phyloP scores from a whole-genome alignment of 495 filamentous ascomycete species.

The Melanomma pulvis-pyrius region DNA sequence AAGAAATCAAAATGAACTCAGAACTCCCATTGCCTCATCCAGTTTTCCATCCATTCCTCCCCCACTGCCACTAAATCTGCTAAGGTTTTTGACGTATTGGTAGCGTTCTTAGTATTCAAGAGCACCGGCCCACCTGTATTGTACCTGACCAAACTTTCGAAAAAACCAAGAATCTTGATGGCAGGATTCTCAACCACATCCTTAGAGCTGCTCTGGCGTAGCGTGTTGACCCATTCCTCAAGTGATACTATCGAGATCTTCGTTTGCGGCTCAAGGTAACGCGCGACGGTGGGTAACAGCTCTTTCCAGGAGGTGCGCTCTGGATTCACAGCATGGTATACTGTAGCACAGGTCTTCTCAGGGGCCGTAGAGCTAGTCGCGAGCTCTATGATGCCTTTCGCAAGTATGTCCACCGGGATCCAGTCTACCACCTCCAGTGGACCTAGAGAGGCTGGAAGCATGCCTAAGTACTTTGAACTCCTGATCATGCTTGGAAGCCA shows the following conservation, averaged over 20 bases:
- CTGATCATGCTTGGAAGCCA: constrained; percentile 14
- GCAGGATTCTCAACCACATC: background rate
- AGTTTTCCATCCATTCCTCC: constrained; percentile 3
- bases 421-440: constrained; percentile 10
- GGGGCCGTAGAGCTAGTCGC: background rate
- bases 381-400: constrained; percentile 4
- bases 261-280: background rate
- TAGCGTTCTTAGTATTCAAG: background rate
- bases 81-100: background rate
- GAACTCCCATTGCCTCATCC: constrained; percentile 1
- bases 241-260: background rate
- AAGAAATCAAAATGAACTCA: too few relatives aligned
- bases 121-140: background rate
- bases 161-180: constrained; percentile 5
- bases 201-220: background rate
- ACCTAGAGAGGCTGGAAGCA: constrained; percentile 5
- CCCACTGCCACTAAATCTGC: background rate
- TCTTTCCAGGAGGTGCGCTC: background rate
- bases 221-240: background rate
- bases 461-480: background rate
- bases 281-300: background rate
- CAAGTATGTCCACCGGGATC: constrained; percentile 15
- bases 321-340: constrained; percentile 7
- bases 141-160: background rate
- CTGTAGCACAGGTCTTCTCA: background rate